phyloP scores from a whole-genome alignment of 805 yeast genomes.

The Tetrapisispora taiwanensis region DNA sequence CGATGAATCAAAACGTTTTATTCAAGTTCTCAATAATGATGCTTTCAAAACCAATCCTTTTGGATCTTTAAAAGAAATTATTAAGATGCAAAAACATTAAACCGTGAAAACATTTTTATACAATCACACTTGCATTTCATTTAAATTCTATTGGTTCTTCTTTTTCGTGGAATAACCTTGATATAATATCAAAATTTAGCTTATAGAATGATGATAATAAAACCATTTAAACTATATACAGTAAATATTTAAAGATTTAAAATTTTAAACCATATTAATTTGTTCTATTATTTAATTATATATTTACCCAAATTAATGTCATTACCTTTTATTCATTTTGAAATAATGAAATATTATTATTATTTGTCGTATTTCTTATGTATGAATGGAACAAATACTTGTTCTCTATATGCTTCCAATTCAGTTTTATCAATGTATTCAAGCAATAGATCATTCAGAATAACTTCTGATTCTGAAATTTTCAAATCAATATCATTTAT shows the following conservation, averaged over 20 bases:
- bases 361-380: neutral
- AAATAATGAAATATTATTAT: neutral
- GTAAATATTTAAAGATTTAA: too few species aligned
- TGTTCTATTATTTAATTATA: too few species aligned
- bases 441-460: slow-evolving; percentile 21
- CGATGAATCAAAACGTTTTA: slow-evolving; percentile 51
- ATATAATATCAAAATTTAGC: too few species aligned
- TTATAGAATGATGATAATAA: too few species aligned
- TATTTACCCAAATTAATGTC: too few species aligned
- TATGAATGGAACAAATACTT: slow-evolving; percentile 7
- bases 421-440: slow-evolving; percentile 14
- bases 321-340: too few species aligned
- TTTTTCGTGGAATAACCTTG: too few species aligned
- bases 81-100: slow-evolving; percentile 27
- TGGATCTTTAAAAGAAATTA: slow-evolving; percentile 52
- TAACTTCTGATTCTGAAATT: slow-evolving; percentile 17
- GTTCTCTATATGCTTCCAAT: slow-evolving; percentile 23
- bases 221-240: too few species aligned
- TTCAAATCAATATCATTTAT: neutral
- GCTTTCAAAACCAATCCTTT: slow-evolving; percentile 54
- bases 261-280: too few species aligned
- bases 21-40: slow-evolving; percentile 43
- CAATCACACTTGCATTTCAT: too few species aligned
- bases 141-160: too few species aligned
- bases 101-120: too few species aligned